Percentiles rank a stretch among this genome's conserved stretches.
phyloP scores from a whole-genome alignment of 2,329 filamentous ascomycete genomes.

The Aspergillus japonicus region DNA sequence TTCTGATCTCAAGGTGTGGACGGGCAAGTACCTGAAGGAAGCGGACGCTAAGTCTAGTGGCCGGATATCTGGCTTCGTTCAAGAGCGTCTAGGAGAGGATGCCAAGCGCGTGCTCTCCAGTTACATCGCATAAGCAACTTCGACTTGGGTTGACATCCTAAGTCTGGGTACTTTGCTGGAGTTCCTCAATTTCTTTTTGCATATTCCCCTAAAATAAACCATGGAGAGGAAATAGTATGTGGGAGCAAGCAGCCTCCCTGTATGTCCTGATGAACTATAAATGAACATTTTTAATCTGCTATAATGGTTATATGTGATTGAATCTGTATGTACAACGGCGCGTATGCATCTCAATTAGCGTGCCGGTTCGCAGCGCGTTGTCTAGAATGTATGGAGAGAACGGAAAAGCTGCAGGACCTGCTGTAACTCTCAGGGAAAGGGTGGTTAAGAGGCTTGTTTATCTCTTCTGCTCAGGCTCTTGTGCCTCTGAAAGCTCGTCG shows the following conservation, averaged over 20 bases:
- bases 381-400: background rate
- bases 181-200: background rate
- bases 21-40: constrained; percentile 73
- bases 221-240: background rate
- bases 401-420: background rate
- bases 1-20: constrained; percentile 77
- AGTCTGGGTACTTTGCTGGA: background rate
- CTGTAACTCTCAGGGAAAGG: background rate
- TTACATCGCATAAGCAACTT: constrained; percentile 43
- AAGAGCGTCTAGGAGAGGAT: constrained; percentile 66
- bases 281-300: constrained; percentile 9
- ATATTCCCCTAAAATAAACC: constrained; percentile 2
- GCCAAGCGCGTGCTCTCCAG: constrained; percentile 49
- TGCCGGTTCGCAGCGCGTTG: background rate
- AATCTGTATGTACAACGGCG: background rate
- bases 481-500: background rate
- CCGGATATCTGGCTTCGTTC: constrained; percentile 67
- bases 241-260: background rate
- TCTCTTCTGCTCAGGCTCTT: background rate
- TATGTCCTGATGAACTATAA: constrained; percentile 16
- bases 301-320: background rate
- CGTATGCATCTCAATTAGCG: background rate
- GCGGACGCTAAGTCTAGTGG: constrained; percentile 74
- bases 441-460: background rate
- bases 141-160: background rate